Conservation (phyloP, 2,329 filamentous ascomycete species). For the Aureobasidium subglaciale region DNA sequence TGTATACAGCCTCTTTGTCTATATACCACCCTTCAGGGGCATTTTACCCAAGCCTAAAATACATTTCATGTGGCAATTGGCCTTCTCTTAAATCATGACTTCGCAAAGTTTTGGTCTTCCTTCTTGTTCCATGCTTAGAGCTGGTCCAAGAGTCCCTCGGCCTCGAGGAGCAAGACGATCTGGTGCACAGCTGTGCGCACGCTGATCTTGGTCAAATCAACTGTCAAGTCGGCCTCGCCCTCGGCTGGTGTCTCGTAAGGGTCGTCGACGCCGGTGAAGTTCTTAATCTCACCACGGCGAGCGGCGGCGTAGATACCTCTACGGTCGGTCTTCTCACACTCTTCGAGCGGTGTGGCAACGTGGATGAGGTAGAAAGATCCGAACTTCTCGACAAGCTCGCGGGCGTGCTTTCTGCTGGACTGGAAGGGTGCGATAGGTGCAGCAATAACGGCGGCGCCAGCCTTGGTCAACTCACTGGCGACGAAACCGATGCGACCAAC, state of each 20-base stretch:
- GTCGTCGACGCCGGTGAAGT: slow-evolving; percentile 97
- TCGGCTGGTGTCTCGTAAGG: slow-evolving; percentile 82
- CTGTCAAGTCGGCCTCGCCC: slow-evolving; percentile 75
- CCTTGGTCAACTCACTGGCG: slow-evolving; percentile 84
- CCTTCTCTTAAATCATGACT: slow-evolving; percentile 1
- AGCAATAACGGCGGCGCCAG: slow-evolving; percentile 90
- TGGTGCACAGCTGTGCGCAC: slow-evolving; percentile 93
- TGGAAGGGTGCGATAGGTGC: slow-evolving; percentile 95
- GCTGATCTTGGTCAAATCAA: slow-evolving; percentile 77
- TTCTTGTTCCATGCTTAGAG: slow-evolving; percentile 25
- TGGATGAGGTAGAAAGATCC: slow-evolving; percentile 94
- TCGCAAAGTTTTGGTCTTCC: neutral
- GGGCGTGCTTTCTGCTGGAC: slow-evolving; percentile 64
- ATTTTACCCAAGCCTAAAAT: neutral
- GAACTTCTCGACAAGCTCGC: slow-evolving; percentile 77
- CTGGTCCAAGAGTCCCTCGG: slow-evolving; percentile 75
- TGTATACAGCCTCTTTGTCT: slow-evolving; percentile 13
- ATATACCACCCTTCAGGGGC: neutral
- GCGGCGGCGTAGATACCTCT: slow-evolving; percentile 81
- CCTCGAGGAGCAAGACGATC: slow-evolving; percentile 89
- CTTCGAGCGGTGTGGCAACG: slow-evolving; percentile 85
- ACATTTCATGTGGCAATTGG: neutral
- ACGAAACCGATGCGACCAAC: slow-evolving; percentile 95
- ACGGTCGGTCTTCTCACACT: slow-evolving; percentile 93
- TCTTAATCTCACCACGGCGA: slow-evolving; percentile 84